These are phyloP conservation scores for Kodamaea restingae DNA, from an alignment of 805 yeast species.

Conservation along the genomic window DNA sequence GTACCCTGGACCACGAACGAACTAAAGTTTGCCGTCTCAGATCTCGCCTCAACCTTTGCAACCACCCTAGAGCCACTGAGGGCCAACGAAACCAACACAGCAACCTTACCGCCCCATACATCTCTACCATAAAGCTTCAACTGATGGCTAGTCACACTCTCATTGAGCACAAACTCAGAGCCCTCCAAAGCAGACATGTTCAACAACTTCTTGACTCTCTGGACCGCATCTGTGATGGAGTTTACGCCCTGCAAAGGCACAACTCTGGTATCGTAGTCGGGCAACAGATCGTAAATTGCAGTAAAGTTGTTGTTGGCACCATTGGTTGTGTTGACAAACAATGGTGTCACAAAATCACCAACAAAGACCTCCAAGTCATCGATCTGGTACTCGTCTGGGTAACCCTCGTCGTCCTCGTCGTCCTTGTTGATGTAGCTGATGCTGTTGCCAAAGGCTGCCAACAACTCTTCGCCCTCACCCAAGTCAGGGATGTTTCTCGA, in stretches of 20 bases:
- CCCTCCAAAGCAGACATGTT: constrained; percentile 63
- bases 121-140: constrained; percentile 83
- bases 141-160: constrained; percentile 54
- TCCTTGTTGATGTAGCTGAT: constrained; percentile 77
- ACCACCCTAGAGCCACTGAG: constrained; percentile 53
- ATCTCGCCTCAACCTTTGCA: constrained; percentile 52
- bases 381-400: constrained; percentile 88
- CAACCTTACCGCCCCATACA: constrained; percentile 55
- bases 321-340: constrained; percentile 35
- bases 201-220: constrained; percentile 48
- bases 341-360: constrained; percentile 79
- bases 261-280: constrained; percentile 57
- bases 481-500: constrained; percentile 58
- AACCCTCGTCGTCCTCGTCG: constrained; percentile 77
- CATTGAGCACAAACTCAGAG: constrained; percentile 58
- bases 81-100: constrained; percentile 47
- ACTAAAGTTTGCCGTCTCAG: constrained; percentile 46
- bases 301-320: constrained; percentile 62
- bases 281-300: constrained; percentile 67
- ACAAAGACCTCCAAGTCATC: constrained; percentile 71
- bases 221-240: constrained; percentile 41
- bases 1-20: constrained; percentile 41
- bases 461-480: constrained; percentile 19
- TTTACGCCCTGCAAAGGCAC: constrained; percentile 53
- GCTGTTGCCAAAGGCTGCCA: constrained; percentile 55